Base-by-base conservation (phyloP, 2,329 filamentous ascomycete genomes). In the Neofusicoccum ribis region DNA sequence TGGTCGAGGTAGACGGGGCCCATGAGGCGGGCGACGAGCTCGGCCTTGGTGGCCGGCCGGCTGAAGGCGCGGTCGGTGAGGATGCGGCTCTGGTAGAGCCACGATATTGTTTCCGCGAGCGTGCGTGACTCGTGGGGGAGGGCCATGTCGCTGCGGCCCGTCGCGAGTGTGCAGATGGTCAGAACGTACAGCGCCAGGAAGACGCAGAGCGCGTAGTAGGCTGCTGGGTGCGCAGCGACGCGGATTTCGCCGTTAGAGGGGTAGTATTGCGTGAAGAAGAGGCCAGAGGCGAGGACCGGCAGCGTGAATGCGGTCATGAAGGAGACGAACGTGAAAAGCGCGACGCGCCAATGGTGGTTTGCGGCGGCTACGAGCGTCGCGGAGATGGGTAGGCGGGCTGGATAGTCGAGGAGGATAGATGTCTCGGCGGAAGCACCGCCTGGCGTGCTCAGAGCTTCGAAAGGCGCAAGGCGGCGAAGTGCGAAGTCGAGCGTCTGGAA, bases 101-200 rank as follows among this genome's bases (percentile, higher is more conserved):
- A 93, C 72, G 88, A 89, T 70, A 96, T 85, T 23, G 93, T 82
- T 74, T 93, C 92, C 1, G 91, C 90, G 17, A 96, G 82, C 52
- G 86, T 91, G 67, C 84, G 86, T 46, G 91, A 88, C 5, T 84
- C 83, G 73, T 96, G 92, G 0, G 92, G 92, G 1, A 96, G 84
- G 47, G 88, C 81, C 69, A 88, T 86, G 44, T 83, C 81, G 47
- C 81, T 79, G 14, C 91, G 84, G 12, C 81, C 79, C 0, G 89
- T 89, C 65, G 92, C 79, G 5, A 86, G 62, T 59, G 70, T 77
- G 47, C 86, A 73, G 59, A 94, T 81, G 12, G 84, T 87, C n/a
- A 87, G 69, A 11, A 89, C 81, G 77, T 91, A 94, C 27, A 96
- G 77, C 27, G 87, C 81, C 3, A 92, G 85, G 72, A 95, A 86